Base-by-base conservation (phyloP, 805 yeast species). In the Metschnikowia aberdeeniae region DNA sequence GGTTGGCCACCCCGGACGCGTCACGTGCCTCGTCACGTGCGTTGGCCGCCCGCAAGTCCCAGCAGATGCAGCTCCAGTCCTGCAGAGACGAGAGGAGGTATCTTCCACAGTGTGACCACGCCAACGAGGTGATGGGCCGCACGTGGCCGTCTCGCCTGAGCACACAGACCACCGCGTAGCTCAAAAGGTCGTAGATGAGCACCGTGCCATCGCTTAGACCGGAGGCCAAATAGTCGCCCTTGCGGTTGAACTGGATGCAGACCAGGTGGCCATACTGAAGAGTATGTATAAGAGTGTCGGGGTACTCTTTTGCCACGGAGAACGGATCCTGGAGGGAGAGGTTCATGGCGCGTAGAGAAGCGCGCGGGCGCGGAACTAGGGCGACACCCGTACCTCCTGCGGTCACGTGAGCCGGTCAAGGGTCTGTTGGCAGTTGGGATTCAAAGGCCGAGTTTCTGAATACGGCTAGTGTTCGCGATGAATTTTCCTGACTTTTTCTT, bases 251-350 rank as follows among this genome's bases (percentile, higher is more conserved):
- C 59, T 77, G 78, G 33, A 89, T 73, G 47, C 79, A 79, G 7
- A 88, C 84, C 36, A 80, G 78, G 50, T 77, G 80, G 1, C 89
- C 84, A 44, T 80, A 80, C 10, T 77, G 78, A 10, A 89, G 66
- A 0, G 90, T 81, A 49, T 81, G 81, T 1, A 85, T 77, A n/a
- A 88, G 75, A 1, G 84, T 76, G 49, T 90, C 96, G 0, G 98
- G 98, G 56, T 78, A 90, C 59, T 90, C 98, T 58, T 88, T 89
- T 17, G 95, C 84, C 19, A 92, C 89, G 1, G 92, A 81, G 62
- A 89, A 88, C 3, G 97, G 97, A 63, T 90, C 98, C 52, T 87
- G 78, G 20, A 92, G 73, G 8, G 93, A 74, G 29, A 89, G 70
- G 62, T 90, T 90, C 93, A 87, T 87, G 43, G 19, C 8, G 26